Conservation (phyloP, 2,329 filamentous ascomycete genomes). For the Penicillium griseofulvum region DNA sequence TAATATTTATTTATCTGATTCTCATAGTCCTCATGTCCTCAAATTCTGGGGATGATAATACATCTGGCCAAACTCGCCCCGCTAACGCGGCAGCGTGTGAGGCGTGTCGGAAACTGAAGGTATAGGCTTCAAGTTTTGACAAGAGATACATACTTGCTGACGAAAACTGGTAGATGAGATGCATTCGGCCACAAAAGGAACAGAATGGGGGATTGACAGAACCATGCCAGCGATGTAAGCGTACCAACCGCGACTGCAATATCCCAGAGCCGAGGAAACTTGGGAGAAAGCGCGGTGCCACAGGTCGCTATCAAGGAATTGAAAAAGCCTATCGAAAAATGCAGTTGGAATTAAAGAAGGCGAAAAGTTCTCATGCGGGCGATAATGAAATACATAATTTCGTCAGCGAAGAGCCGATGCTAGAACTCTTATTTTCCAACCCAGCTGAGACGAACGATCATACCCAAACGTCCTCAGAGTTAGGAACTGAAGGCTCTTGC, state of each 20-base stretch:
- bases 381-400: slow-evolving; percentile 2
- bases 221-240: slow-evolving; percentile 28
- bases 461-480: not conserved
- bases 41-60: not conserved
- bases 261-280: slow-evolving; percentile 25
- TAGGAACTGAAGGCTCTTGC: not conserved
- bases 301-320: slow-evolving; percentile 29
- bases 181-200: slow-evolving; percentile 14
- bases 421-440: not conserved
- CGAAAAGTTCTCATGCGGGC: not conserved
- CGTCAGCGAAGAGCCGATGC: not conserved
- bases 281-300: slow-evolving; percentile 27
- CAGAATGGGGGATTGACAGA: not conserved
- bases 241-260: slow-evolving; percentile 23
- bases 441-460: not conserved
- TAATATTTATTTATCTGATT: too few relatives aligned
- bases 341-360: slow-evolving; percentile 25
- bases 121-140: not conserved
- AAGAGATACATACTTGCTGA: not conserved
- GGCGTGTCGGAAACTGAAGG: slow-evolving; percentile 25
- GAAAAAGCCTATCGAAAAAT: slow-evolving; percentile 31
- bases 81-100: slow-evolving; percentile 22
- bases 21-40: not conserved
- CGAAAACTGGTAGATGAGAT: slow-evolving; percentile 25
- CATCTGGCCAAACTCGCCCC: not conserved